phyloP scores from a whole-genome alignment of 306 rosid species.

The Fragaria iinumae region DNA sequence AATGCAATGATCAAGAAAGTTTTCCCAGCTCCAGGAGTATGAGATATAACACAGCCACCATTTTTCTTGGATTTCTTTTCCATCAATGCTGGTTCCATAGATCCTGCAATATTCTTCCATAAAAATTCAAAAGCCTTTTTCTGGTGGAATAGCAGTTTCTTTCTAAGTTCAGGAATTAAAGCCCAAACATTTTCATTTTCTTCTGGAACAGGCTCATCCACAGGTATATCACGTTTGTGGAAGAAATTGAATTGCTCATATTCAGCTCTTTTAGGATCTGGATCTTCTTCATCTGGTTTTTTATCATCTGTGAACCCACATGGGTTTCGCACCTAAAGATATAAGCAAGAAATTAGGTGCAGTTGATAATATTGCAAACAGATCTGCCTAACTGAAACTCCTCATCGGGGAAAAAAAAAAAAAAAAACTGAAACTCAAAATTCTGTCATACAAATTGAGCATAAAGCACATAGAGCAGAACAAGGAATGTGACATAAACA shows the following conservation, averaged over 20 bases:
- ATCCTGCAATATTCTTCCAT: conserved; percentile 78
- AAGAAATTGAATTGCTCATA: conserved; percentile 45
- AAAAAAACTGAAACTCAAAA: not conserved
- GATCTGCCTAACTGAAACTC: not conserved
- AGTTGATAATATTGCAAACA: not conserved
- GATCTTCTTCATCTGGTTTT: conserved; percentile 36
- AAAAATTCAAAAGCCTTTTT: conserved; percentile 88
- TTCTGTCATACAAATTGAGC: conserved; percentile 2
- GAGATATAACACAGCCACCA: conserved; percentile 95
- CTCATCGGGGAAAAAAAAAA: no score
- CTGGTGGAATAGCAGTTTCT: conserved; percentile 63
- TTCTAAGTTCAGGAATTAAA: conserved; percentile 45
- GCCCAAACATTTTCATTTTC: conserved; percentile 76
- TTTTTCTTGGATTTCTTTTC: conserved; percentile 41
- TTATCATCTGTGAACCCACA: conserved; percentile 54
- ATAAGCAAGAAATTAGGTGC: conserved; percentile 27
- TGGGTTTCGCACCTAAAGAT: conserved; percentile 51
- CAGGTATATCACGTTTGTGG: conserved; percentile 27
- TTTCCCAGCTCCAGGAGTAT: conserved; percentile 92
- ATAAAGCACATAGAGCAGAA: not conserved
- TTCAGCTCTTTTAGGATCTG: conserved; percentile 36
- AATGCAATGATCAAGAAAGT: conserved; percentile 78
- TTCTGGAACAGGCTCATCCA: conserved; percentile 38
- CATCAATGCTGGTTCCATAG: conserved; percentile 54
- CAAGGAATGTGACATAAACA: not conserved